Base-by-base conservation (phyloP, 176 grass and related monocot species). In the Bolboschoenus planiculmis region DNA sequence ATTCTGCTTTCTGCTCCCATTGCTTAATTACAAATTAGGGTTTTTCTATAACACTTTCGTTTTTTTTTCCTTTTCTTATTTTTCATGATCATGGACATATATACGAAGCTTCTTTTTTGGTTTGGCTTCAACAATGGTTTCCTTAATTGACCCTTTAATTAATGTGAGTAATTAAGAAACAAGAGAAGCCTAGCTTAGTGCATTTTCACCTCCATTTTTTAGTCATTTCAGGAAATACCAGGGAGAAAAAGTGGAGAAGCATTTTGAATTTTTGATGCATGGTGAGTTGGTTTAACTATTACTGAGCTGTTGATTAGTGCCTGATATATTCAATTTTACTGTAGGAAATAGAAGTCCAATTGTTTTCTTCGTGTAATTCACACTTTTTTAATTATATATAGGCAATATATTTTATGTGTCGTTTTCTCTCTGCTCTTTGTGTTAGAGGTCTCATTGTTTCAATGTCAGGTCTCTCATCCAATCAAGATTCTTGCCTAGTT, bases 401-500 rank as follows among this genome's bases (percentile, higher is more conserved):
- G 13, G 44, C 23, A 76, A 50, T n/a, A n/a, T n/a, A n/a, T 23
- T 40, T 15, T 50, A 15, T 29, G 26, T 76, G 72, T 82, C 56
- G 36, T 82, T 62, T 82, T 80, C 39, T 82, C 3, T 62, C 0
- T 37, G 30, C 1, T 46, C 15, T 65, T 82, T 44, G 56, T 66
- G 58, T 47, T 47, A 82, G 27, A 40, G 29, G 5, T 44, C 20
- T 24, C 21, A 40, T 30, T n/a, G 14, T 35, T 23, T 46, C 43
- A 24, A 66, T 82, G 40, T 82, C 72, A 76, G 26, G 72, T 51
- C 44, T 76, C 44, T 82, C 56, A 82, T 82, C 57, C 58, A 82
- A 82, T 58, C 23, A 82, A 82, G 80, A 82, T 62, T 82, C 80
- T 82, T 65, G 59, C n/a, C n/a, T n/a, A n/a, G n/a, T n/a, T 18